Evolutionary conservation across 1,284 basidiomycete species (phyloP), one percentile per base, ranked within the genome.

Genomic region (Vanrija pseudolonga): DNA sequence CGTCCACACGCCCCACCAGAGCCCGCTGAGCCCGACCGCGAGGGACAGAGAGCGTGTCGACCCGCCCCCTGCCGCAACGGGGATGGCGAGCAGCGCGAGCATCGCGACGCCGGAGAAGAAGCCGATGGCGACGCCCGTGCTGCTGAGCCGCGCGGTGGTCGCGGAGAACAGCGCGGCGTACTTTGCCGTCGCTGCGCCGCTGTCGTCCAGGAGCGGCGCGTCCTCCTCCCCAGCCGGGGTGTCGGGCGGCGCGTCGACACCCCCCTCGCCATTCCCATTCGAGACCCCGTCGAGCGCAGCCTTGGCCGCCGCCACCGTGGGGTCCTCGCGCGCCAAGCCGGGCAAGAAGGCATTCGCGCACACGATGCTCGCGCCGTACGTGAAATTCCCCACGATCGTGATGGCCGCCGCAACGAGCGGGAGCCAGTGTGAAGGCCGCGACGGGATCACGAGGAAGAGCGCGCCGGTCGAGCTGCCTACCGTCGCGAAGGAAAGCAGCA

Each of bases 281-380:
- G n/a, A 47, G 23, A 19, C 28, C 44, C 28, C 23, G 19, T 12
- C 18, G 18, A 26, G 32, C 7, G 38, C 43, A 0, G 28, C 36
- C 37, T 39, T 73, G 0, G 81, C 79, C n/a, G 74, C 64, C 7
- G 80, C 65, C 2, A 89, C 85, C 46, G 84, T 57, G 3, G 63
- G 55, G 18, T 85, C 81, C 37, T 83, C 81, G 56, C 81, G 80
- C 0, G 89, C 88, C 2, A 94, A 79, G 0, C 78, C 79, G 0
- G 91, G 90, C 5, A 96, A 81, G 73, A 93, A 94, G 0, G 90
- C 84, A 67, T 96, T 96, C 79, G 91, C 84, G 37, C 90, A 90
- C 8, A 96, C 92, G 14, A 86, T 80, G 12, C 86, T 88, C 0
- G 85, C 86, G 1, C 90, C 88, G 60, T 93, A 93, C 1, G 85